These are phyloP conservation scores for Nicotiana attenuata DNA, from an alignment of 257 asterid genomes.

Conservation along the genomic window DNA sequence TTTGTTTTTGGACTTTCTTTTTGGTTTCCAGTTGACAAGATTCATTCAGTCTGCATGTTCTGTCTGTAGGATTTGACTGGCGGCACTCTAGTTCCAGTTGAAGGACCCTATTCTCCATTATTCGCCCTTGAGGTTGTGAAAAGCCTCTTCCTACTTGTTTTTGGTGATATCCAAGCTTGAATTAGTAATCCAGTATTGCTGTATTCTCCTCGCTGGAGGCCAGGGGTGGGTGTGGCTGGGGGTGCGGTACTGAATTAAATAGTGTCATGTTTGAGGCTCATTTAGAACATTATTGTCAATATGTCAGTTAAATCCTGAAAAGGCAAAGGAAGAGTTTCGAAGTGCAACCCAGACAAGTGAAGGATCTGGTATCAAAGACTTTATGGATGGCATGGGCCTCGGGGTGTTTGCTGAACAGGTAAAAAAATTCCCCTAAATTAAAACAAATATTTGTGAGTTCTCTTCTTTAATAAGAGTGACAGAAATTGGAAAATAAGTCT, in stretches of 20 bases:
- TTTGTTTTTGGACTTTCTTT: background rate
- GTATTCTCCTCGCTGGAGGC: background rate
- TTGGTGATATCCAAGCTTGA: background rate
- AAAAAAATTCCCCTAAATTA: constrained; percentile 12
- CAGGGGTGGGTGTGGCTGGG: background rate
- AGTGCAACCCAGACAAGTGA: constrained; percentile 58
- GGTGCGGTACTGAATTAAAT: background rate
- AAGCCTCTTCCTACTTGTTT: background rate
- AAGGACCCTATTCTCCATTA: constrained; percentile 83
- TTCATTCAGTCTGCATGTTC: constrained; percentile 18
- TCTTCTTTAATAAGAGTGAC: background rate
- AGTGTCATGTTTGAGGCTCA: background rate
- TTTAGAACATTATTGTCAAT: background rate
- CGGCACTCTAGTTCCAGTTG: constrained; percentile 78
- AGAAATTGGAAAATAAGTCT: background rate
- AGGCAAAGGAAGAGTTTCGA: constrained; percentile 86
- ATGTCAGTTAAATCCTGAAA: constrained; percentile 90
- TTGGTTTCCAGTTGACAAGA: background rate
- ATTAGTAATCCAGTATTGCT: background rate
- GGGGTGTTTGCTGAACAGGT: constrained; percentile 96
- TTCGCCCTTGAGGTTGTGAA: constrained; percentile 92
- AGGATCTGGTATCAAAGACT: constrained; percentile 89
- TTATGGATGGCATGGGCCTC: constrained; percentile 99
- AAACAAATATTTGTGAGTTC: background rate
- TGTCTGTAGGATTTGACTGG: constrained; percentile 77